Evolutionary conservation across 768 basidiomycete genomes (phyloP).

Genomic region (Lactarius hengduanensis): DNA sequence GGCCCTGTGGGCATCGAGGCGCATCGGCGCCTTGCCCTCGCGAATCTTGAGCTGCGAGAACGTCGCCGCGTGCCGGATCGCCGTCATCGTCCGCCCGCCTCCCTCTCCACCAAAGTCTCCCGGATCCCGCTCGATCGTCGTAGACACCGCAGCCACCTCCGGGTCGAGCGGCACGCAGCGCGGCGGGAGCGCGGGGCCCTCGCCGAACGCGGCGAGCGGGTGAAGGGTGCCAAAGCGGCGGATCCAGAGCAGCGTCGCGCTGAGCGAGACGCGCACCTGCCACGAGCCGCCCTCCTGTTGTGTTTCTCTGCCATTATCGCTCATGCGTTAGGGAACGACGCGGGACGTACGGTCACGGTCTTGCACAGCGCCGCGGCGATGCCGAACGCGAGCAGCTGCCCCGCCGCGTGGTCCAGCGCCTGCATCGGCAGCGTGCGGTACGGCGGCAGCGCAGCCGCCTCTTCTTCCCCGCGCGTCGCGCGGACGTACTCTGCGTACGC

Average conservation of each 20-base stretch:
- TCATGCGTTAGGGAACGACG: not conserved
- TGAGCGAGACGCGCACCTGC: constrained; percentile 59
- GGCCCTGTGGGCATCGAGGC: constrained; percentile 28
- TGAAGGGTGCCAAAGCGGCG: constrained; percentile 50
- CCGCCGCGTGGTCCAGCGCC: constrained; percentile 59
- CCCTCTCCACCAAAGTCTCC: constrained; percentile 9
- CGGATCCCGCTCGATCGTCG: constrained; percentile 22
- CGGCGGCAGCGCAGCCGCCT: constrained; percentile 29
- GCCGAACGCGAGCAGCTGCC: constrained; percentile 58
- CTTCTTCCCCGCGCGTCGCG: constrained; percentile 20
- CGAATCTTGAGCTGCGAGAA: constrained; percentile 24
- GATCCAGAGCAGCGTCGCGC: constrained; percentile 55
- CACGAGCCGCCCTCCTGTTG: constrained; percentile 60
- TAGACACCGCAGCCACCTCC: constrained; percentile 40
- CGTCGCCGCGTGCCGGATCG: constrained; percentile 25
- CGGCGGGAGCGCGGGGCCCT: constrained; percentile 42
- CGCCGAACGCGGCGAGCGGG: constrained; percentile 43
- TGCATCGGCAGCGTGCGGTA: constrained; percentile 51
- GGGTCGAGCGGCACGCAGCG: constrained; percentile 35
- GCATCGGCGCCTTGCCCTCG: constrained; percentile 28
- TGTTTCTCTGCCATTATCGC: no score
- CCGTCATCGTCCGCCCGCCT: constrained; percentile 10
- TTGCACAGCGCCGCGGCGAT: constrained; percentile 54
- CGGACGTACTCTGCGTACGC: constrained; percentile 41
- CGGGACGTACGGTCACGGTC: constrained; percentile 45